These are phyloP conservation scores for Xylariaceae sp. DNA, from an alignment of 2,329 filamentous ascomycete species.

Conservation along the genomic window DNA sequence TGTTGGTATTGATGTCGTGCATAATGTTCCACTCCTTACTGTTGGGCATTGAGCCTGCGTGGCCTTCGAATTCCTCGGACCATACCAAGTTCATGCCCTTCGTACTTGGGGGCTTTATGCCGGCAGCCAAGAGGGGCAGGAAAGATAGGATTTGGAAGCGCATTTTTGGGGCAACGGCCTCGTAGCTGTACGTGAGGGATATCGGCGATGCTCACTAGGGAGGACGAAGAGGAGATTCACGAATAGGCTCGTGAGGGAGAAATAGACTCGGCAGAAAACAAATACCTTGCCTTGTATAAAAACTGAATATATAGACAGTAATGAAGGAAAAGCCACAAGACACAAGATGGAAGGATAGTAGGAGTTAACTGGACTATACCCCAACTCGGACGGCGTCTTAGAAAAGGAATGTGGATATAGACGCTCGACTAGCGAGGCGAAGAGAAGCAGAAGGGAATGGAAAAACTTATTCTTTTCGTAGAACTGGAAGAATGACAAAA, in stretches of 20 bases:
- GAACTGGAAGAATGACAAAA: constrained; percentile 12
- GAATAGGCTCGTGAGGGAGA: constrained; percentile 3
- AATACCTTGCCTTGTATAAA: constrained; percentile 27
- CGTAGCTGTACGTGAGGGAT: constrained; percentile 11
- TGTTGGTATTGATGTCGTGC: constrained; percentile 42
- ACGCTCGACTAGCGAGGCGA: constrained; percentile 27
- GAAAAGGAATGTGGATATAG: constrained; percentile 25
- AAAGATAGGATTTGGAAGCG: constrained; percentile 27
- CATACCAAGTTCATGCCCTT: constrained; percentile 26
- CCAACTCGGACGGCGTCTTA: background rate
- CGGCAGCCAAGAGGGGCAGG: constrained; percentile 27
- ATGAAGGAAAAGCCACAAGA: constrained; percentile 20
- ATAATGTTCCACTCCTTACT: constrained; percentile 26
- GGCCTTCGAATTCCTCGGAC: constrained; percentile 28
- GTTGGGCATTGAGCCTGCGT: constrained; percentile 24
- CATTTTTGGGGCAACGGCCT: constrained; percentile 25
- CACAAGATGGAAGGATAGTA: constrained; percentile 13
- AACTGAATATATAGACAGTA: constrained; percentile 19
- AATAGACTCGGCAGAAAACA: constrained; percentile 8
- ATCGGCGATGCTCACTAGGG: constrained; percentile 7
- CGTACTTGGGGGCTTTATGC: constrained; percentile 27
- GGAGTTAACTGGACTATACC: constrained; percentile 14
- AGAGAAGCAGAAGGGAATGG: constrained; percentile 20
- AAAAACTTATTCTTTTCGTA: constrained; percentile 23
- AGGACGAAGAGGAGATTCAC: constrained; percentile 1